A percentile compares a stretch with the other conserved stretches of the same genome.
These are phyloP conservation scores for Paraconiothyrium brasiliense DNA, from an alignment of 2,329 filamentous ascomycete species.

Conservation along the genomic window DNA sequence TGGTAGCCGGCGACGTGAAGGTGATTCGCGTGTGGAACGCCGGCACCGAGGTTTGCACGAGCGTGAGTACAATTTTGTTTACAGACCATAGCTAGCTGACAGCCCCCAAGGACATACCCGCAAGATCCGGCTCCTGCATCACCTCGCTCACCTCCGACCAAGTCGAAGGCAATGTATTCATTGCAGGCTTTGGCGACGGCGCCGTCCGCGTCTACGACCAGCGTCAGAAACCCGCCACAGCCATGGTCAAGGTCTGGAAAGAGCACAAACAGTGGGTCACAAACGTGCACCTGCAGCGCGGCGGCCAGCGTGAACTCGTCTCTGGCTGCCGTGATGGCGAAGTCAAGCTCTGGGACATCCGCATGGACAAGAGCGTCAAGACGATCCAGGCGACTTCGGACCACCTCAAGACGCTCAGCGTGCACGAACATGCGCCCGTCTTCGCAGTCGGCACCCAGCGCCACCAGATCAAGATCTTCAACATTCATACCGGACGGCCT, in stretches of 20 bases:
- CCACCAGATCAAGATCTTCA: slow-evolving; percentile 91
- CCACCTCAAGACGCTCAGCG: slow-evolving; percentile 83
- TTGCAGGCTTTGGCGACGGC: slow-evolving; percentile 95
- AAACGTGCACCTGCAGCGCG: slow-evolving; percentile 95
- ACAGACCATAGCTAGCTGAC: slow-evolving; percentile 20
- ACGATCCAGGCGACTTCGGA: slow-evolving; percentile 79
- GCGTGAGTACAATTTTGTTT: slow-evolving; percentile 55
- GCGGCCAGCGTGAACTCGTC: slow-evolving; percentile 89
- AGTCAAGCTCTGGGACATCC: slow-evolving; percentile 95
- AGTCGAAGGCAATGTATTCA: slow-evolving; percentile 95
- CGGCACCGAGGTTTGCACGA: slow-evolving; percentile 88
- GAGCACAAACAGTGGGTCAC: slow-evolving; percentile 96
- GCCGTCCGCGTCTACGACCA: slow-evolving; percentile 95
- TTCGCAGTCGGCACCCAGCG: slow-evolving; percentile 93
- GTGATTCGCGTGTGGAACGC: slow-evolving; percentile 97
- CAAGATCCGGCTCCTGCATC: slow-evolving; percentile 92
- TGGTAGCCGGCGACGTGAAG: slow-evolving; percentile 96
- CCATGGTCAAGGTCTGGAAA: slow-evolving; percentile 97
- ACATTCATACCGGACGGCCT: slow-evolving; percentile 76
- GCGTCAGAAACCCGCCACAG: slow-evolving; percentile 80
- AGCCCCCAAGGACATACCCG: slow-evolving; percentile 77
- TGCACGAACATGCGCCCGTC: slow-evolving; percentile 95
- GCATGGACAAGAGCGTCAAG: slow-evolving; percentile 80
- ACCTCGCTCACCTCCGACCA: slow-evolving; percentile 96
- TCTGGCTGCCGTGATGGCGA: slow-evolving; percentile 92